phyloP scores from a whole-genome alignment of 257 asterid species.

The Nicotiana benthamiana region DNA sequence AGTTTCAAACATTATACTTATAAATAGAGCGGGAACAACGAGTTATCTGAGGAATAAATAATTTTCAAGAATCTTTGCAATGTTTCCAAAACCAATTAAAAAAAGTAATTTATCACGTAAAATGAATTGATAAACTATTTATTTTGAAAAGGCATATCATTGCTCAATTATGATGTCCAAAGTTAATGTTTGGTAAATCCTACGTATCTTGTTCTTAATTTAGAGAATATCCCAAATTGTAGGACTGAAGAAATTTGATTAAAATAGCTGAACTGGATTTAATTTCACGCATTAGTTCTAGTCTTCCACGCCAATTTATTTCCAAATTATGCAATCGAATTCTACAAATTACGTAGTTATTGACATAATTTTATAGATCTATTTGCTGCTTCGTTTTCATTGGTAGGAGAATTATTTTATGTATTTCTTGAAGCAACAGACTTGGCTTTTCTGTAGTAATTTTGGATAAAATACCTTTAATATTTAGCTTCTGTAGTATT shows the following conservation, averaged over 20 bases:
- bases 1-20: too few relatives aligned
- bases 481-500: neutral
- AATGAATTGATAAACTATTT: neutral
- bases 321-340: neutral
- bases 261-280: neutral
- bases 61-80: too few relatives aligned
- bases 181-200: neutral
- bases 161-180: neutral
- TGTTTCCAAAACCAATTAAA: too few relatives aligned
- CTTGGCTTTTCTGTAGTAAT: too few relatives aligned
- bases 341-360: neutral
- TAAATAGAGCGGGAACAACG: too few relatives aligned
- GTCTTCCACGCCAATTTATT: neutral
- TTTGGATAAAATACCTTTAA: too few relatives aligned
- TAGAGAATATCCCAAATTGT: neutral
- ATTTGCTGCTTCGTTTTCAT: neutral
- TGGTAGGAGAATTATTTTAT: neutral
- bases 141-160: neutral
- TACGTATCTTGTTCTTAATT: neutral
- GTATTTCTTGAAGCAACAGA: slow-evolving; percentile 12
- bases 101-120: too few relatives aligned
- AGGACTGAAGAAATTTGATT: neutral
- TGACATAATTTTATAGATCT: too few relatives aligned
- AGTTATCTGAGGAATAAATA: too few relatives aligned
- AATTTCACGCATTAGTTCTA: neutral